A percentile compares a stretch with the other conserved stretches of the same genome.
Evolutionary conservation across 352 stramenopile genomes (phyloP).

Genomic region (Pythium pyrilobum): DNA sequence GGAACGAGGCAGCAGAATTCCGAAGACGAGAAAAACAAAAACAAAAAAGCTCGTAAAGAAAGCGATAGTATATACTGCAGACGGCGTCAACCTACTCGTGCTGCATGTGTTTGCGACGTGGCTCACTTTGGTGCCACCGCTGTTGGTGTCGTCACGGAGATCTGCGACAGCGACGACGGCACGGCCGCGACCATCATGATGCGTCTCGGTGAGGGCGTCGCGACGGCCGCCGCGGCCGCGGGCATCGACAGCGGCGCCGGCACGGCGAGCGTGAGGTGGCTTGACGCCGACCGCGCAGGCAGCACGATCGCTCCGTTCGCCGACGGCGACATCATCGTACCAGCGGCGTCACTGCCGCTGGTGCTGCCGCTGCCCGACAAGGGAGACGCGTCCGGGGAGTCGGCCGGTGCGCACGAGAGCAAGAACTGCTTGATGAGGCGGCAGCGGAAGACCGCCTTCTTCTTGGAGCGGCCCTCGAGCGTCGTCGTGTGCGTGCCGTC

Average conservation of each 20-base stretch:
- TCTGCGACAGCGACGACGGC: slow-evolving; percentile 8
- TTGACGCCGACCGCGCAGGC: slow-evolving; percentile 7
- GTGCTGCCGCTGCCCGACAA: slow-evolving; percentile 1
- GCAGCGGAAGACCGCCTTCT: slow-evolving; percentile 46
- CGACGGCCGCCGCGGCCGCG: neutral
- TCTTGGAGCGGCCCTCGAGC: slow-evolving; percentile 57
- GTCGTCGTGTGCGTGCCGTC: slow-evolving; percentile 44
- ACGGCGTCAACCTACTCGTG: too few species aligned
- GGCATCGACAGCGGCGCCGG: slow-evolving; percentile 6
- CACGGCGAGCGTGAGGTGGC: slow-evolving; percentile 14
- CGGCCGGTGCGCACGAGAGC: slow-evolving; percentile 5
- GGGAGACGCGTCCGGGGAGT: neutral
- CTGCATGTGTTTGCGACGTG: too few species aligned
- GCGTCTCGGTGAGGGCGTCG: slow-evolving; percentile 1
- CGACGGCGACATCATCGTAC: neutral
- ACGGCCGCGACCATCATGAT: slow-evolving; percentile 21
- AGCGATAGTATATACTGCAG: too few species aligned
- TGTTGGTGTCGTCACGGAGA: neutral
- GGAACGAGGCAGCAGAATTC: too few species aligned
- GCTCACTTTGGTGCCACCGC: neutral
- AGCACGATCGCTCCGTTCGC: neutral
- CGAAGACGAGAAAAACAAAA: too few species aligned
- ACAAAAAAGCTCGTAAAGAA: too few species aligned
- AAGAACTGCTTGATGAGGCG: slow-evolving; percentile 54
- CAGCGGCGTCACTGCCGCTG: neutral